Conservation (phyloP, 306 rosid species). For the Prosopis cineraria region DNA sequence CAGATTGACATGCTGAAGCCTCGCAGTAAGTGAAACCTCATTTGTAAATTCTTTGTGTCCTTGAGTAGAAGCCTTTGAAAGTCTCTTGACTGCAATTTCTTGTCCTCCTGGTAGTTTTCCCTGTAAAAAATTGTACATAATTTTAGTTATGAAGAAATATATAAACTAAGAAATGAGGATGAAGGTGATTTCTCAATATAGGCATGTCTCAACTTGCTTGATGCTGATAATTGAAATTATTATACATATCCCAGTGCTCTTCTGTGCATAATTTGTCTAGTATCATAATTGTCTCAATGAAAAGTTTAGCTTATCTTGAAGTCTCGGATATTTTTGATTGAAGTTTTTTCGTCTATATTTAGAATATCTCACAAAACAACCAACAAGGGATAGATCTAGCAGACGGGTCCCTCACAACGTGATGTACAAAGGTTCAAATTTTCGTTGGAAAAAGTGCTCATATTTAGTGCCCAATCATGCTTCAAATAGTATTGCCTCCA, state of each 20-base stretch:
- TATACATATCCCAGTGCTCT: not conserved
- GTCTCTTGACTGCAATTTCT: constrained; percentile 33
- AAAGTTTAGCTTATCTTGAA: not conserved
- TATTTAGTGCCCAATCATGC: too few relatives aligned
- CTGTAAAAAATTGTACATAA: not conserved
- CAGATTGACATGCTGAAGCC: constrained; percentile 35
- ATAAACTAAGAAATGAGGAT: not conserved
- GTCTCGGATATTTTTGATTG: not conserved
- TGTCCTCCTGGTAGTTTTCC: constrained; percentile 24
- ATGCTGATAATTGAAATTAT: not conserved
- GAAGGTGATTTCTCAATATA: not conserved
- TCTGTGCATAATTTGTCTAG: not conserved
- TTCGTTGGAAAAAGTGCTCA: too few relatives aligned
- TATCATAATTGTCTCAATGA: not conserved
- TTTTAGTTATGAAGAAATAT: not conserved
- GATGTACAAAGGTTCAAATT: too few relatives aligned
- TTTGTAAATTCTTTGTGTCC: constrained; percentile 23
- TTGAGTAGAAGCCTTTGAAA: constrained; percentile 20
- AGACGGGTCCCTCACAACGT: too few relatives aligned
- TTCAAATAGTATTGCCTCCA: too few relatives aligned
- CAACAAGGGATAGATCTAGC: too few relatives aligned
- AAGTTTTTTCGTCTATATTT: too few relatives aligned
- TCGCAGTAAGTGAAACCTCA: constrained; percentile 27
- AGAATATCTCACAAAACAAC: too few relatives aligned
- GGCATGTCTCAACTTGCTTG: not conserved